Conservation (phyloP, 2,329 filamentous ascomycete species). For the Talaromyces sp. region DNA sequence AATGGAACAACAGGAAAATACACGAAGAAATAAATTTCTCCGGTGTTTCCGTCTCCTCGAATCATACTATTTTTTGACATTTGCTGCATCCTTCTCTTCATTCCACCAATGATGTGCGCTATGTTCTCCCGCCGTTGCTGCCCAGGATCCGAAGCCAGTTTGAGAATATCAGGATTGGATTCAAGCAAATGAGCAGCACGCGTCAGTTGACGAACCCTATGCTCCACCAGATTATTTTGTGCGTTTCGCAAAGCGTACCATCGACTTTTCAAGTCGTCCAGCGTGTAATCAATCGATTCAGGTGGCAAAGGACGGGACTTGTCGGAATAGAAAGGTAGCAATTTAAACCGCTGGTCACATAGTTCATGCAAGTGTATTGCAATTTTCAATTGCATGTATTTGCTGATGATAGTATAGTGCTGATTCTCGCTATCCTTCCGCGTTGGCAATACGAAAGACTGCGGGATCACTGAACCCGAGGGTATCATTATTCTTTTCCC, state of each 20-base stretch:
- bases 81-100: background rate
- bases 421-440: background rate
- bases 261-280: background rate
- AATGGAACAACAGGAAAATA: constrained; percentile 12
- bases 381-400: background rate
- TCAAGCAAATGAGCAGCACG: constrained; percentile 16
- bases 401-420: background rate
- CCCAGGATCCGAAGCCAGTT: constrained; percentile 14
- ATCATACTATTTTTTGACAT: background rate
- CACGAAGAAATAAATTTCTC: background rate
- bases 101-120: constrained; percentile 12
- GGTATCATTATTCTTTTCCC: background rate
- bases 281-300: background rate
- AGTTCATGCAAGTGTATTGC: background rate
- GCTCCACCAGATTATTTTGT: background rate
- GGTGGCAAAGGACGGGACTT: background rate
- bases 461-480: background rate
- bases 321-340: background rate
- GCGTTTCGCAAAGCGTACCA: background rate
- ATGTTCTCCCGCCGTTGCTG: constrained; percentile 14
- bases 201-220: constrained; percentile 11
- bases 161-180: constrained; percentile 18
- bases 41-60: background rate
- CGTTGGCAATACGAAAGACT: background rate
- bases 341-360: background rate